phyloP scores from a whole-genome alignment of 2,329 filamentous ascomycete species.

The Zymoseptoria crescenta region DNA sequence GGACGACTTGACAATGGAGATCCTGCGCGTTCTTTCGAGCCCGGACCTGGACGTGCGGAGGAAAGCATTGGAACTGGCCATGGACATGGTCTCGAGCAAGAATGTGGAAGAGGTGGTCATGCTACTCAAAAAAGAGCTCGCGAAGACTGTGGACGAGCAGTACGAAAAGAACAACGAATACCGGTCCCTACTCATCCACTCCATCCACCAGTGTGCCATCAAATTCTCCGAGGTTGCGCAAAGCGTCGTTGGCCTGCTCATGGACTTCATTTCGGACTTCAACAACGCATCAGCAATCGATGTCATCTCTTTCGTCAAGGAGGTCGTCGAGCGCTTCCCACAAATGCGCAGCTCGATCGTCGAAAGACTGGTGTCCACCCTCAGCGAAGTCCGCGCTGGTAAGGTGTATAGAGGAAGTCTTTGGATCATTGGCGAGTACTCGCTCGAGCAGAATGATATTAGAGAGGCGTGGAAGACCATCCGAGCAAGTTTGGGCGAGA shows the following conservation, averaged over 20 bases:
- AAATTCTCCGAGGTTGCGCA: constrained; percentile 98
- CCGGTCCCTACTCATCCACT: constrained; percentile 87
- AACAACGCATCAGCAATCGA: constrained; percentile 95
- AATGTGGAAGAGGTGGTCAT: constrained; percentile 97
- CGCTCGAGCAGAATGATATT: constrained; percentile 86
- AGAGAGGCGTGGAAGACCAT: constrained; percentile 96
- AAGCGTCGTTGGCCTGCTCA: constrained; percentile 90
- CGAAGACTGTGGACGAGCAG: constrained; percentile 96
- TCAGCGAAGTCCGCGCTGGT: constrained; percentile 87
- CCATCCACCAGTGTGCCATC: constrained; percentile 97
- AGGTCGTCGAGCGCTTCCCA: constrained; percentile 97
- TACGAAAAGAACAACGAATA: constrained; percentile 98
- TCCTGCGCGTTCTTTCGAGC: constrained; percentile 86
- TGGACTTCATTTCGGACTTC: constrained; percentile 99
- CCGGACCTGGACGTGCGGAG: constrained; percentile 91
- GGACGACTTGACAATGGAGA: constrained; percentile 94
- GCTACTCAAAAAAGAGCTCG: constrained; percentile 91
- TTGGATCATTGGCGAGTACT: constrained; percentile 98
- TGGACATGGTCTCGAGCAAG: constrained; percentile 98
- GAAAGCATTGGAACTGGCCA: constrained; percentile 80
- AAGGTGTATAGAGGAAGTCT: constrained; percentile 95
- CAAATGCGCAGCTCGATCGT: constrained; percentile 81
- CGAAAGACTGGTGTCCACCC: constrained; percentile 76
- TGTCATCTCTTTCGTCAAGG: constrained; percentile 97
- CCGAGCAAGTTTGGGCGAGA: constrained; percentile 86